phyloP scores from a whole-genome alignment of 1,284 basidiomycete species.

The Tetrapyrgos nigripes region DNA sequence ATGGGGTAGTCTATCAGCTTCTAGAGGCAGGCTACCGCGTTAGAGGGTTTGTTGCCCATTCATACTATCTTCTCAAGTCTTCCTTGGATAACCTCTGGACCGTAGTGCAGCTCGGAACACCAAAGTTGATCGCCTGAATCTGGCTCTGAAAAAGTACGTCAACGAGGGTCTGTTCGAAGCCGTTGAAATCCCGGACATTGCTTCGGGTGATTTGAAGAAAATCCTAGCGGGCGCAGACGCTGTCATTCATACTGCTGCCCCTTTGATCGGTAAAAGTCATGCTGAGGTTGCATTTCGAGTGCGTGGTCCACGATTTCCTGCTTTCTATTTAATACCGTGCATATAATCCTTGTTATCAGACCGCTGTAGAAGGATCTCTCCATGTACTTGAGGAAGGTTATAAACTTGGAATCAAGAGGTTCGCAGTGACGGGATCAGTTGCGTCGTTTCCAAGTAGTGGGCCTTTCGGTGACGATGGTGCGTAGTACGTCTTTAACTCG shows the following conservation, averaged over 20 bases:
- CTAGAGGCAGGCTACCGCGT: conserved; percentile 9
- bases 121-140: conserved; percentile 8
- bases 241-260: conserved; percentile 26
- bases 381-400: conserved; percentile 39
- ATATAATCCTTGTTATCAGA: background rate
- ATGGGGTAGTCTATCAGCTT: conserved; percentile 11
- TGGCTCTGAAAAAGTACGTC: conserved; percentile 5
- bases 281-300: conserved; percentile 19
- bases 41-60: conserved; percentile 6
- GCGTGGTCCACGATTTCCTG: background rate
- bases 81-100: background rate
- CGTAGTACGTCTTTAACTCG: background rate
- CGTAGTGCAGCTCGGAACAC: conserved; percentile 7
- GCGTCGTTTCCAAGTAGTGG: background rate
- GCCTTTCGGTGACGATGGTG: conserved; percentile 1
- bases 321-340: background rate
- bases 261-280: conserved; percentile 24
- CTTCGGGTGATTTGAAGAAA: conserved; percentile 2
- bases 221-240: conserved; percentile 6
- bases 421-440: conserved; percentile 22
- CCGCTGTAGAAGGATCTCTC: conserved; percentile 36
- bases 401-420: conserved; percentile 34
- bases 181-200: conserved; percentile 12
- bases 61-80: background rate
- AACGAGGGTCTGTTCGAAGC: background rate